A percentile compares a stretch with the other conserved stretches of the same genome.
These are phyloP conservation scores for Xerocomus spinulosus DNA, from an alignment of 768 basidiomycete species.

Conservation along the genomic window DNA sequence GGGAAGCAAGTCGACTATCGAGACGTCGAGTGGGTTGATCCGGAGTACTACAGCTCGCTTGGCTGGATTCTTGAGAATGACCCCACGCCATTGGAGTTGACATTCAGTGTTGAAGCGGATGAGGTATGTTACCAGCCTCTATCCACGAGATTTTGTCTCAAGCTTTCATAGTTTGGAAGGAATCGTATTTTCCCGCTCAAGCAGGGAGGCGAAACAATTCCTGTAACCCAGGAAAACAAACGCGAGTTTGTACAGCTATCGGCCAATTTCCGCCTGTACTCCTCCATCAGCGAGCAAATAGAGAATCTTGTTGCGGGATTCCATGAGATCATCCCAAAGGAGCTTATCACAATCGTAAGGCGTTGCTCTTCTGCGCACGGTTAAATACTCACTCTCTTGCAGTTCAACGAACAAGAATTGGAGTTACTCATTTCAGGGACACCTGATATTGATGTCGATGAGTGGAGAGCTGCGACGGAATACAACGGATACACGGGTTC, in stretches of 20 bases:
- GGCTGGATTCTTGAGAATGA: conserved; percentile 99
- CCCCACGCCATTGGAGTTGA: conserved; percentile 78
- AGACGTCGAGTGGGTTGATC: conserved; percentile 97
- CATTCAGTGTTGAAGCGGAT: conserved; percentile 93
- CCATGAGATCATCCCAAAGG: conserved; percentile 97
- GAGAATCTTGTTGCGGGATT: conserved; percentile 86
- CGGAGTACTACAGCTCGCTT: conserved; percentile 96
- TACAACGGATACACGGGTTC: conserved; percentile 84
- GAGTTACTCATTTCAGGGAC: conserved; percentile 94
- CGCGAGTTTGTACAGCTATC: conserved; percentile 94
- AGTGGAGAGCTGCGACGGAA: conserved; percentile 91
- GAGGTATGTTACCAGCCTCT: conserved; percentile 46
- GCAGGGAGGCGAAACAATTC: conserved; percentile 72
- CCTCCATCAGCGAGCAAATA: conserved; percentile 94
- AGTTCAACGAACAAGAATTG: conserved; percentile 95
- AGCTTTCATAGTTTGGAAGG: conserved; percentile 69
- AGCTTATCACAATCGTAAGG: conserved; percentile 87
- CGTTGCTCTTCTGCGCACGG: neutral
- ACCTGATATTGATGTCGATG: conserved; percentile 98
- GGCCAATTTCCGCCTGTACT: conserved; percentile 88
- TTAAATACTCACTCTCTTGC: conserved; percentile 7
- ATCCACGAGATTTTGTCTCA: neutral
- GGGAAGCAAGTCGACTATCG: conserved; percentile 93
- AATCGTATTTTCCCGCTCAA: conserved; percentile 87
- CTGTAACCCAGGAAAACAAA: conserved; percentile 96